phyloP scores from a whole-genome alignment of 495 filamentous ascomycete genomes.

The Mytilinidion resinicola region DNA sequence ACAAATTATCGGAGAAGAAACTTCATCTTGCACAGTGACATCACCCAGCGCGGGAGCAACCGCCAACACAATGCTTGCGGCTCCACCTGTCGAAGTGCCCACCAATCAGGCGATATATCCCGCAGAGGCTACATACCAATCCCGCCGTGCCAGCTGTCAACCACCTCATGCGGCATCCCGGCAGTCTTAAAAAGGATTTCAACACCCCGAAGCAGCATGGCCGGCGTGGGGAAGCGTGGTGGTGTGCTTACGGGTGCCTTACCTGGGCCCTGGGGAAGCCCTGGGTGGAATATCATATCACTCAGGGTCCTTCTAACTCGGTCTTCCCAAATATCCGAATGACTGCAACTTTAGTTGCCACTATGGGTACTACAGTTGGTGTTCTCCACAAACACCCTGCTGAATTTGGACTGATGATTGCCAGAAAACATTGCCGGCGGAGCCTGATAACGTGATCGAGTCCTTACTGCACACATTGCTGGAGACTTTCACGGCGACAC shows the following conservation, averaged over 20 bases:
- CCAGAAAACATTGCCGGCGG: background rate
- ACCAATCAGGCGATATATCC: background rate
- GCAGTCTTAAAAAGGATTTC: background rate
- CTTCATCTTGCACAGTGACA: no score
- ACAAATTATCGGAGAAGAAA: no score
- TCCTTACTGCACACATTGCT: constrained; percentile 17
- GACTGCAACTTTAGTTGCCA: background rate
- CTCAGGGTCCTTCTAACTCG: background rate
- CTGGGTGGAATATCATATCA: background rate
- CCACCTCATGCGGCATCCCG: background rate
- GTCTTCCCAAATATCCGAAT: background rate
- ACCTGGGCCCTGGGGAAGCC: background rate
- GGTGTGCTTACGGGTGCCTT: background rate
- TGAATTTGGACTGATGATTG: background rate
- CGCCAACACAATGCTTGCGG: background rate
- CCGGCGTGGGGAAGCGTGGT: no score
- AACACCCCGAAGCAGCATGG: background rate
- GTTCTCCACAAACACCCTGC: background rate
- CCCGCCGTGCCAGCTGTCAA: background rate
- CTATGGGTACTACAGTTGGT: background rate
- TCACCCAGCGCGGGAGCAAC: background rate
- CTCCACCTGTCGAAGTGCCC: background rate
- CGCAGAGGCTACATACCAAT: background rate
- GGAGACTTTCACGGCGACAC: constrained; percentile 19
- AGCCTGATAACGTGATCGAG: constrained; percentile 12